Evolutionary conservation across 805 yeast species (phyloP).

Genomic region (Candida pini): DNA sequence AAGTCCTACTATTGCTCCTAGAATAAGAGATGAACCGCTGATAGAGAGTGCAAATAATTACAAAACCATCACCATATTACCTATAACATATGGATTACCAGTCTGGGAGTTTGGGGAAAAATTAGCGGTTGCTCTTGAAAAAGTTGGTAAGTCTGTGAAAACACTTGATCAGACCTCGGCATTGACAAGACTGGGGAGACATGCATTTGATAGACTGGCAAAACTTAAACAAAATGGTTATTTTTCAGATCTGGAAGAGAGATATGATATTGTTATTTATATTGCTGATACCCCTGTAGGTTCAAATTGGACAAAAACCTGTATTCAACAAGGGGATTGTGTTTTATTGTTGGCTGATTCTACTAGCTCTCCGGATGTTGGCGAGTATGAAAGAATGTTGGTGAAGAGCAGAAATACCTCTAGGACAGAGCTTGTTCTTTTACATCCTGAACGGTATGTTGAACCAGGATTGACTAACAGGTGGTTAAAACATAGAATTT

Average conservation of each 20-base stretch:
- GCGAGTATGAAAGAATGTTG: conserved; percentile 78
- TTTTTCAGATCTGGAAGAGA: conserved; percentile 86
- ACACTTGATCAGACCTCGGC: conserved; percentile 81
- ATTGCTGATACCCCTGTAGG: conserved; percentile 80
- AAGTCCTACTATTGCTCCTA: conserved; percentile 24
- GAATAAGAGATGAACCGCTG: conserved; percentile 27
- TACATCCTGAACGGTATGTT: conserved; percentile 80
- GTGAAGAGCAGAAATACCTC: conserved; percentile 77
- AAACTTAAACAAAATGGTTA: conserved; percentile 82
- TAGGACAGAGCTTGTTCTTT: conserved; percentile 74
- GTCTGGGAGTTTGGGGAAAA: conserved; percentile 77
- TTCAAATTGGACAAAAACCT: conserved; percentile 87
- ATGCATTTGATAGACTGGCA: conserved; percentile 88
- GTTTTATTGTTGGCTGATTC: conserved; percentile 87
- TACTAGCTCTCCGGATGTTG: conserved; percentile 59
- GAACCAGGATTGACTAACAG: conserved; percentile 77
- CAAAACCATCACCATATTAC: conserved; percentile 80
- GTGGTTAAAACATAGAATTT: conserved; percentile 80
- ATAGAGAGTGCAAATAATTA: conserved; percentile 43
- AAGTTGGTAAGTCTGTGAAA: conserved; percentile 67
- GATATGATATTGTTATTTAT: conserved; percentile 81
- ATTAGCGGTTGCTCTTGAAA: conserved; percentile 63
- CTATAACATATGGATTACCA: conserved; percentile 77
- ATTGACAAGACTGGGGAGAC: conserved; percentile 74
- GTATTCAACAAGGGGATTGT: conserved; percentile 94